These are phyloP conservation scores for Trametes villosa DNA, from an alignment of 768 basidiomycete genomes.

Conservation along the genomic window DNA sequence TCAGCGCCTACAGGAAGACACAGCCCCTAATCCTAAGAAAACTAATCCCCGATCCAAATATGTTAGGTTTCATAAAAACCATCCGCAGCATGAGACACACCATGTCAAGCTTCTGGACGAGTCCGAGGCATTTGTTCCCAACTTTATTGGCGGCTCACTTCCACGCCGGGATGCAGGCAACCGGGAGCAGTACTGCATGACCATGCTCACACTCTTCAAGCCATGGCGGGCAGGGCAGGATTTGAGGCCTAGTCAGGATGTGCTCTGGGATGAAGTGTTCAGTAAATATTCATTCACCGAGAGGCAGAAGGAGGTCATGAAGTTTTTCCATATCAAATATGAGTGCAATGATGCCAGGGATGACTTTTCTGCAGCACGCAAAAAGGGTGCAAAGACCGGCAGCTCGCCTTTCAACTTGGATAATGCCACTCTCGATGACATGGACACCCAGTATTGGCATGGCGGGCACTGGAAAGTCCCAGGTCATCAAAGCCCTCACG, in stretches of 20 bases:
- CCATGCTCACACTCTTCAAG: constrained; percentile 41
- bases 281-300: background rate
- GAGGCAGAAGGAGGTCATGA: constrained; percentile 4
- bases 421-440: background rate
- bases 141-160: constrained; percentile 36
- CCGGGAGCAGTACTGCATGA: constrained; percentile 37
- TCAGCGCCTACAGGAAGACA: too few species aligned
- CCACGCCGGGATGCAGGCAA: constrained; percentile 39
- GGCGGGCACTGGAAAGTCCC: too few species aligned
- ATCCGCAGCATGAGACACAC: background rate
- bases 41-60: too few species aligned
- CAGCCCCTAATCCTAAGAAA: too few species aligned
- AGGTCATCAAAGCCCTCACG: constrained; percentile 19
- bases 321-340: constrained; percentile 8
- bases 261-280: constrained; percentile 10
- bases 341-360: constrained; percentile 18
- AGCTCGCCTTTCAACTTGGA: background rate
- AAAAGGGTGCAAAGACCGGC: background rate
- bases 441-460: too few species aligned
- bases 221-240: constrained; percentile 39
- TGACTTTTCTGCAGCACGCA: constrained; percentile 3
- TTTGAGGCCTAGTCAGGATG: constrained; percentile 26
- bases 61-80: background rate
- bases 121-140: constrained; percentile 26
- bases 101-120: background rate